Conservation (phyloP, 768 basidiomycete genomes). For the Suillus variegatus region DNA sequence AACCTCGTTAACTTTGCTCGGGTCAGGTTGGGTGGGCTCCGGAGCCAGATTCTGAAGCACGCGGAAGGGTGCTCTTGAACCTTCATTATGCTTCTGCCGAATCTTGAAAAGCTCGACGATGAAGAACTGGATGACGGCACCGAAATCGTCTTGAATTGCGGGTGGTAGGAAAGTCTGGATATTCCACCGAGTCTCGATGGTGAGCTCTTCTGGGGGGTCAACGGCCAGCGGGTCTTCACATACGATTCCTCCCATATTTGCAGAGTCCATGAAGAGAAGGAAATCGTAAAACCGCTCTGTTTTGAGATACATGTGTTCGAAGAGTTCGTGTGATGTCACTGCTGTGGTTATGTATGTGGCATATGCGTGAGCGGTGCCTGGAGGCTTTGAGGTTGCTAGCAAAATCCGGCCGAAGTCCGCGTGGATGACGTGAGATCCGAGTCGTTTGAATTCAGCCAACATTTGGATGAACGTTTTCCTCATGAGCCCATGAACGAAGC, state of each 20-base stretch:
- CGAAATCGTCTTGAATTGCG: constrained; percentile 78
- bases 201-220: constrained; percentile 67
- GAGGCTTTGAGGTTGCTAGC: constrained; percentile 93
- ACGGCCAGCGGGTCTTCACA: constrained; percentile 75
- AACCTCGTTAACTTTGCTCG: constrained; percentile 66
- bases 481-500: constrained; percentile 95
- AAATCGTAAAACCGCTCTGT: constrained; percentile 93
- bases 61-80: constrained; percentile 69
- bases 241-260: constrained; percentile 89
- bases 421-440: constrained; percentile 91
- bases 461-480: constrained; percentile 97
- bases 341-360: constrained; percentile 94
- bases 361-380: constrained; percentile 93
- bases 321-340: constrained; percentile 91
- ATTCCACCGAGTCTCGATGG: constrained; percentile 90
- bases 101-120: constrained; percentile 83
- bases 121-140: constrained; percentile 72
- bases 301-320: constrained; percentile 87
- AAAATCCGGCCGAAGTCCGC: constrained; percentile 92
- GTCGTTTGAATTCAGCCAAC: constrained; percentile 92
- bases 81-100: constrained; percentile 61
- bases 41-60: constrained; percentile 65
- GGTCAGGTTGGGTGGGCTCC: constrained; percentile 66
- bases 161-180: constrained; percentile 86
- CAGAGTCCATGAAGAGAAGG: constrained; percentile 92